Conservation (phyloP, 1,139 yeast species). For the Saccharomyces hybrid region DNA sequence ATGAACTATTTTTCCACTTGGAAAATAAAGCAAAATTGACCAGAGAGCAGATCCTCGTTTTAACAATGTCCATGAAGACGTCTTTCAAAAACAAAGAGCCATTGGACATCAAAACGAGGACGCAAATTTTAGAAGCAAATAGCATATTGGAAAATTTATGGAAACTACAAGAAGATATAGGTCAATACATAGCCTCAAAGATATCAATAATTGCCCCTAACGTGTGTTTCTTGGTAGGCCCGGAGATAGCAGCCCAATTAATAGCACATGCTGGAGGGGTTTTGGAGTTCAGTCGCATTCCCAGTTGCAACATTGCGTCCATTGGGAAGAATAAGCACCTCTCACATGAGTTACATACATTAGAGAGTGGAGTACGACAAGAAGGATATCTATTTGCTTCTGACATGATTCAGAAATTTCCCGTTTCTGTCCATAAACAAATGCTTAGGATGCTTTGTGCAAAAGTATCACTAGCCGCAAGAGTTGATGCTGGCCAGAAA, state of each 20-base stretch:
- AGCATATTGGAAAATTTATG: constrained; percentile 42
- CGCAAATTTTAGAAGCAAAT: constrained; percentile 40
- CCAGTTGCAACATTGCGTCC: constrained; percentile 78
- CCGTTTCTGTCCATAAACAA: constrained; percentile 54
- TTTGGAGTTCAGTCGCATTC: constrained; percentile 57
- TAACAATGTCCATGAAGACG: constrained; percentile 64
- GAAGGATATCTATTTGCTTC: constrained; percentile 57
- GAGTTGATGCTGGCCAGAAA: constrained; percentile 48
- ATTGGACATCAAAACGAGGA: constrained; percentile 36
- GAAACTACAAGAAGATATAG: constrained; percentile 38
- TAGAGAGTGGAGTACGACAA: constrained; percentile 43
- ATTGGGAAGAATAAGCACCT: constrained; percentile 52
- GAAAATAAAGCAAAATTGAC: constrained; percentile 19
- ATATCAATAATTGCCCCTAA: constrained; percentile 66
- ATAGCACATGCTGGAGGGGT: constrained; percentile 68
- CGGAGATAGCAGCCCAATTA: constrained; percentile 67
- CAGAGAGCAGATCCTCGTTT: constrained; percentile 60
- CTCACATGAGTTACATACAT: constrained; percentile 40
- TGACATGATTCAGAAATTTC: constrained; percentile 43
- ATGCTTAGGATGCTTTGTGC: constrained; percentile 77
- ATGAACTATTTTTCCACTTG: constrained; percentile 32
- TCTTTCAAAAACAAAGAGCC: constrained; percentile 27
- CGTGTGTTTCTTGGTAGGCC: constrained; percentile 61
- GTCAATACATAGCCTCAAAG: constrained; percentile 49
- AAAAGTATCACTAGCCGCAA: constrained; percentile 72